Evolutionary conservation across 768 basidiomycete species (phyloP).

Genomic region (Lactarius akahatsu): DNA sequence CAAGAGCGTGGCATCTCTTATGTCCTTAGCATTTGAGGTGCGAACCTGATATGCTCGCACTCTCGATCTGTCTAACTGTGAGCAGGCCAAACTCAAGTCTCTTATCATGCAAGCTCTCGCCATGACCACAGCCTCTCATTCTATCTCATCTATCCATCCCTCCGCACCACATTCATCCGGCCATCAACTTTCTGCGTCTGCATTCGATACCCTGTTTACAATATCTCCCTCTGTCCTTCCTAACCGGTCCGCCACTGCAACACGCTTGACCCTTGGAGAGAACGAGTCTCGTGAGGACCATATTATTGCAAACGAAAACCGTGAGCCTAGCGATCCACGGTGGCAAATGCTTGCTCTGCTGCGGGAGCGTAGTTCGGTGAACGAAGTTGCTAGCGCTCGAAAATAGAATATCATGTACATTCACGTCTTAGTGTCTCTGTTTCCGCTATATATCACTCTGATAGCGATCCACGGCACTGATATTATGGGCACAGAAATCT

Average conservation of each 20-base stretch:
- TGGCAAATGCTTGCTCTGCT: slow-evolving; percentile 80
- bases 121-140: slow-evolving; percentile 70
- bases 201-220: slow-evolving; percentile 78
- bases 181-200: slow-evolving; percentile 57
- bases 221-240: slow-evolving; percentile 76
- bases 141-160: slow-evolving; percentile 72
- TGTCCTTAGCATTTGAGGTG: slow-evolving; percentile 80
- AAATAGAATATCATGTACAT: slow-evolving; percentile 33
- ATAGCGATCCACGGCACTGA: background rate
- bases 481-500: background rate
- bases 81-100: slow-evolving; percentile 78
- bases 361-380: slow-evolving; percentile 69
- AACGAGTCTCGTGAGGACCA: slow-evolving; percentile 55
- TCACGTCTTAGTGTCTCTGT: background rate
- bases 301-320: slow-evolving; percentile 54
- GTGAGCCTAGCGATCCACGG: slow-evolving; percentile 62
- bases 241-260: slow-evolving; percentile 73
- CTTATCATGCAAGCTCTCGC: slow-evolving; percentile 79
- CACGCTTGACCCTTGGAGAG: slow-evolving; percentile 61
- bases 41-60: slow-evolving; percentile 15
- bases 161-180: slow-evolving; percentile 42
- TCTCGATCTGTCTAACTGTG: slow-evolving; percentile 1
- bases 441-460: slow-evolving; percentile 5
- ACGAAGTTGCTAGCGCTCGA: slow-evolving; percentile 47
- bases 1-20: slow-evolving; percentile 61